Conservation (phyloP, 2,329 filamentous ascomycete species). For the Nemania abortiva region DNA sequence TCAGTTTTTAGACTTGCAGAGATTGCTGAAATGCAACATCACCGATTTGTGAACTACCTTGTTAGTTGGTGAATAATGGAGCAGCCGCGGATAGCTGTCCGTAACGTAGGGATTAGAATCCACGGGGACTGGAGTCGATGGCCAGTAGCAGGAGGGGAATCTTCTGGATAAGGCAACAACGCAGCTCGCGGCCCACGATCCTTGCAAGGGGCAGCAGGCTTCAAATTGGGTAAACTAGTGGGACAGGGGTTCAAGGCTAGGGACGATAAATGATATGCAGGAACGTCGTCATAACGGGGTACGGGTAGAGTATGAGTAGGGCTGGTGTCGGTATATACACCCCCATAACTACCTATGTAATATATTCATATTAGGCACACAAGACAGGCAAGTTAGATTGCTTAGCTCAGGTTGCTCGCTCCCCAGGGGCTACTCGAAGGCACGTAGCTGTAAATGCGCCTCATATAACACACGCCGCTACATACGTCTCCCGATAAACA, state of each 20-base stretch:
- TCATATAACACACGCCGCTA: no score
- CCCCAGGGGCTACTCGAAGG: no score
- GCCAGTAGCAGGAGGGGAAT: not conserved
- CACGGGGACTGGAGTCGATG: not conserved
- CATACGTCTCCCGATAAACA: not conserved
- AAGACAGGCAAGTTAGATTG: not conserved
- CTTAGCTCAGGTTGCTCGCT: no score
- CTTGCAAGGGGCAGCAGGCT: not conserved
- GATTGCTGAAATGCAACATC: no score
- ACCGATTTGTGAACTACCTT: no score
- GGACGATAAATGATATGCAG: conserved; percentile 1
- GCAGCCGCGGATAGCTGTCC: not conserved
- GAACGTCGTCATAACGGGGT: not conserved
- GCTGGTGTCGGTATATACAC: not conserved
- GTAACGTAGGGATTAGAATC: not conserved
- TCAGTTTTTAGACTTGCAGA: no score
- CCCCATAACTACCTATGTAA: not conserved
- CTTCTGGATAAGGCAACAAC: not conserved
- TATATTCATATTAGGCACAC: not conserved
- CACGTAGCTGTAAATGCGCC: no score
- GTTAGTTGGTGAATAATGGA: no score
- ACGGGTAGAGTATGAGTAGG: not conserved
- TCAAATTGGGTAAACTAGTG: not conserved
- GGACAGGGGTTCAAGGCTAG: not conserved
- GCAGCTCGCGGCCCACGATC: not conserved